phyloP scores from a whole-genome alignment of 108 stramenopile genomes.

The Stephanodiscus minutulus region DNA sequence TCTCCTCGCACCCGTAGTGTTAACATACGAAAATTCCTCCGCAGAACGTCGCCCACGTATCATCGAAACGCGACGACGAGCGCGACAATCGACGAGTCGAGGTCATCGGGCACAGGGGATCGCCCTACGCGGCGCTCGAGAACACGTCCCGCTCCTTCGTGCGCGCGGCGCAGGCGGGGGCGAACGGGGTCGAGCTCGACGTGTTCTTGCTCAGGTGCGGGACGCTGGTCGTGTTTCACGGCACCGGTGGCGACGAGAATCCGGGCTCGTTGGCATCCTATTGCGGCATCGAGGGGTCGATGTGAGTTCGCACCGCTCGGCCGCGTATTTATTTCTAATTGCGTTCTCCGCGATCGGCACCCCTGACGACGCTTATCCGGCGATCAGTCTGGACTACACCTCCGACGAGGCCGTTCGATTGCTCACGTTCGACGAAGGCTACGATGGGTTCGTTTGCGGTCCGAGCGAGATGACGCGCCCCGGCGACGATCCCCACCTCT shows the following conservation, averaged over 20 bases:
- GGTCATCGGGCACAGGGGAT: constrained; percentile 78
- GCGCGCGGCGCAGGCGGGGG: constrained; percentile 55
- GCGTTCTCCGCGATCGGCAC: not conserved
- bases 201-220: constrained; percentile 72
- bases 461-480: constrained; percentile 45
- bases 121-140: constrained; percentile 72
- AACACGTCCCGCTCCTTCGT: constrained; percentile 70
- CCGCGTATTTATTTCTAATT: not conserved
- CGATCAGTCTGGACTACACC: constrained; percentile 60
- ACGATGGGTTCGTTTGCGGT: constrained; percentile 69
- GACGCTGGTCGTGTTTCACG: constrained; percentile 77
- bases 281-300: constrained; percentile 59
- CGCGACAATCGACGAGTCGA: not conserved
- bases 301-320: constrained; percentile 27
- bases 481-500: constrained; percentile 32
- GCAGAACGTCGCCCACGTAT: not conserved
- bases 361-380: not conserved
- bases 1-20: not conserved
- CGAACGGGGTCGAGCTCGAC: constrained; percentile 75
- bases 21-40: no score
- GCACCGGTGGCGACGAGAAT: constrained; percentile 60
- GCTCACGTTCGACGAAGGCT: constrained; percentile 61
- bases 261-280: constrained; percentile 69
- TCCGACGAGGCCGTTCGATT: constrained; percentile 46
- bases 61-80: not conserved